phyloP scores from a whole-genome alignment of 805 yeast genomes.

The Lipomyces yamanashiensis region DNA sequence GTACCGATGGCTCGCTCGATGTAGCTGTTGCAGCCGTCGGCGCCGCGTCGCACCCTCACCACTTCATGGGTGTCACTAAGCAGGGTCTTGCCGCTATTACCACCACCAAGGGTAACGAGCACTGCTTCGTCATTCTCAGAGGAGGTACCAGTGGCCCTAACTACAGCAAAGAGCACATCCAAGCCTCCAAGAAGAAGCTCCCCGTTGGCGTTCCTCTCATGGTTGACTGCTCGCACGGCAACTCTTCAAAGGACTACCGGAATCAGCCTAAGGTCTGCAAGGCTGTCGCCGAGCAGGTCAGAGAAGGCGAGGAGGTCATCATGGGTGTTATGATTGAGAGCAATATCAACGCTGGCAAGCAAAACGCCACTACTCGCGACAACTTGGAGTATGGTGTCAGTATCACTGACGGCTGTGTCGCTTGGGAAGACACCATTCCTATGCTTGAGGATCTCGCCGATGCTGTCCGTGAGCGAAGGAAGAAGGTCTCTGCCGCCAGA shows the following conservation, averaged over 20 bases:
- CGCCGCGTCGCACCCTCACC: constrained; percentile 91
- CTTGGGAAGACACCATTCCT: constrained; percentile 83
- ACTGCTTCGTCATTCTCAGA: constrained; percentile 91
- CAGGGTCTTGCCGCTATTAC: constrained; percentile 97
- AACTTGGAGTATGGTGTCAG: constrained; percentile 90
- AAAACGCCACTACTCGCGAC: constrained; percentile 64
- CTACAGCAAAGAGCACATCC: constrained; percentile 80
- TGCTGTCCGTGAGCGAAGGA: constrained; percentile 73
- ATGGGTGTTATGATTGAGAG: constrained; percentile 97
- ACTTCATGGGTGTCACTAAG: constrained; percentile 96
- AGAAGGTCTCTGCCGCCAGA: constrained; percentile 11
- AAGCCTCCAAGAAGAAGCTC: constrained; percentile 71
- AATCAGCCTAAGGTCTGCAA: constrained; percentile 94
- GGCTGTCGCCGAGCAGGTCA: constrained; percentile 79
- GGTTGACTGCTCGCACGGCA: constrained; percentile 99
- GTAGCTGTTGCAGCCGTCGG: constrained; percentile 94
- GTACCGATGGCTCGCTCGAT: constrained; percentile 92
- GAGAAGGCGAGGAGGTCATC: constrained; percentile 76
- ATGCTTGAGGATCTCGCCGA: constrained; percentile 79
- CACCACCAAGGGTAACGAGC: constrained; percentile 91
- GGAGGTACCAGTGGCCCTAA: constrained; percentile 96
- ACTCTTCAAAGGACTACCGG: constrained; percentile 89
- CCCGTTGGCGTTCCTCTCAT: constrained; percentile 57
- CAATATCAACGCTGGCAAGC: constrained; percentile 89
- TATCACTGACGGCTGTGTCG: constrained; percentile 95